Evolutionary conservation across 148 eudicot species (phyloP).

Genomic region (Fagopyrum tataricum): DNA sequence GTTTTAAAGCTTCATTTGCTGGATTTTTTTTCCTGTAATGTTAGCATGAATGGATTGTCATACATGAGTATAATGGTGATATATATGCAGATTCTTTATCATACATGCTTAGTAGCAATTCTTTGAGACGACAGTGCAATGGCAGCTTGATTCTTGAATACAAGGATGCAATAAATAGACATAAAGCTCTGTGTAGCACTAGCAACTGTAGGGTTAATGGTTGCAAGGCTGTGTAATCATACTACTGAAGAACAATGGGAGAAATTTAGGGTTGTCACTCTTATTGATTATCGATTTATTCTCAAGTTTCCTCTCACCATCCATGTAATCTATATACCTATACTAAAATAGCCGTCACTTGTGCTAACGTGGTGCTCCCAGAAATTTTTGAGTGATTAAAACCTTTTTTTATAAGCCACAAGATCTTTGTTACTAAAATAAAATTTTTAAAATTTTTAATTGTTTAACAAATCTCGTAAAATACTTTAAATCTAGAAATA

Average conservation of each 20-base stretch:
- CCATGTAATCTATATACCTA: constrained; percentile 47
- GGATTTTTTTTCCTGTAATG: neutral
- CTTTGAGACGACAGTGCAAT: neutral
- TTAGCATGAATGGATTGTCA: neutral
- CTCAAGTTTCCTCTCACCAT: constrained; percentile 69
- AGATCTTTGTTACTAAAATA: too few species aligned
- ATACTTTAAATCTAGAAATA: too few species aligned
- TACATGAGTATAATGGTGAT: too few species aligned
- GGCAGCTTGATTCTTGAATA: constrained; percentile 13
- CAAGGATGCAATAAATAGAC: constrained; percentile 67
- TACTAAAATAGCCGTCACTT: too few species aligned
- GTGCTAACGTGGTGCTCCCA: too few species aligned
- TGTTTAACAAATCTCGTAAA: too few species aligned
- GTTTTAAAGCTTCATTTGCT: too few species aligned
- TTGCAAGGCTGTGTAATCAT: constrained; percentile 49
- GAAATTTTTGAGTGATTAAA: too few species aligned
- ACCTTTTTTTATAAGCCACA: too few species aligned
- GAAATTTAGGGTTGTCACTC: constrained; percentile 76
- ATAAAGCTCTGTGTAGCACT: constrained; percentile 61
- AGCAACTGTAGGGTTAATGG: constrained; percentile 74
- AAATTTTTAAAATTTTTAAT: too few species aligned
- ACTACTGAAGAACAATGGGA: constrained; percentile 59
- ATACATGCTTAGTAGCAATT: too few species aligned
- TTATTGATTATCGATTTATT: constrained; percentile 66
- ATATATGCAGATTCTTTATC: neutral